Percentiles rank a stretch among this genome's conserved stretches.
Conservation (phyloP, 139 green algal species). For the Volvox africanus region DNA sequence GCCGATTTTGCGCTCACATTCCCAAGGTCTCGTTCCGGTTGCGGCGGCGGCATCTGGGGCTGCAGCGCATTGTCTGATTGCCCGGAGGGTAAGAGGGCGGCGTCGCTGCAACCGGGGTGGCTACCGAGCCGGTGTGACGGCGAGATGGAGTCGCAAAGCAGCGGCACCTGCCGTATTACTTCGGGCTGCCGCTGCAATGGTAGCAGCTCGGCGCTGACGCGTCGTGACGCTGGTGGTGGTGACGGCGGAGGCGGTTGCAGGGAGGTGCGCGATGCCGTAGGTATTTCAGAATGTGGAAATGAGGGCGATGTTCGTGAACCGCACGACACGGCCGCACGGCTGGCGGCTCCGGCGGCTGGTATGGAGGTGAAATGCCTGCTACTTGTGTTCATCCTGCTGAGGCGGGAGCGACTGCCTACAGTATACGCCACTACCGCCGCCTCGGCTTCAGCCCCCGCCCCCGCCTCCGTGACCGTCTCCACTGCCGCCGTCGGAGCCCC, state of each 20-base stretch:
- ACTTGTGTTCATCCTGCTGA: not conserved
- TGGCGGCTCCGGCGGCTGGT: not conserved
- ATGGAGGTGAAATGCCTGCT: not conserved
- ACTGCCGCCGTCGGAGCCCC: not conserved
- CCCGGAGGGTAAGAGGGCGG: not conserved
- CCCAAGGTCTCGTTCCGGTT: not conserved
- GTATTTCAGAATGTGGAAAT: too few species aligned
- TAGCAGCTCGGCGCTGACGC: not conserved
- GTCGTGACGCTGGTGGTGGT: not conserved
- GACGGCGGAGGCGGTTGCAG: too few species aligned
- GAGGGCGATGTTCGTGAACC: too few species aligned
- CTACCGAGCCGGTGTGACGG: not conserved
- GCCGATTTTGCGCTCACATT: not conserved
- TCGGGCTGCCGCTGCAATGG: not conserved
- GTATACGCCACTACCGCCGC: not conserved
- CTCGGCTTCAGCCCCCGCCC: not conserved
- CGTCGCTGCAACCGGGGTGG: not conserved
- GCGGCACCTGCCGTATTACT: not conserved
- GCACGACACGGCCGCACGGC: too few species aligned
- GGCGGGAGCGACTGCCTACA: not conserved
- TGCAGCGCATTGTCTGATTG: not conserved
- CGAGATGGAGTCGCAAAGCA: not conserved
- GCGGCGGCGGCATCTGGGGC: too few species aligned
- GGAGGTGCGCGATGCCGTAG: too few species aligned
- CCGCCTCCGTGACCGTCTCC: not conserved